Evolutionary conservation across 441 rosid species (phyloP).

Genomic region (Euphorbia celastroides): DNA sequence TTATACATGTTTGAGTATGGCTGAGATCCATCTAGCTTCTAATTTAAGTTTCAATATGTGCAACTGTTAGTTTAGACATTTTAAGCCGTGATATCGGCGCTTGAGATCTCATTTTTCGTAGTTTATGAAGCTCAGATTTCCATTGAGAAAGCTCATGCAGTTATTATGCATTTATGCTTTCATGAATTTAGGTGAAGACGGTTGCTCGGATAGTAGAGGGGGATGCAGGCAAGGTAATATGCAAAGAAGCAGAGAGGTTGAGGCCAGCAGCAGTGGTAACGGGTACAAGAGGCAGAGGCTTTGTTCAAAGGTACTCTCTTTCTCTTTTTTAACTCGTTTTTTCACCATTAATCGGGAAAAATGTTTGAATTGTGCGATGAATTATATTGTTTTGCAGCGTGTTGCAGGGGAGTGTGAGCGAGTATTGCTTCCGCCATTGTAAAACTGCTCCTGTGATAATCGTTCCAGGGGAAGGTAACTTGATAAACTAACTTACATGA

Average conservation of each 20-base stretch:
- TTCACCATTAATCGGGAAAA: not conserved
- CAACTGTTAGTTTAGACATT: no score
- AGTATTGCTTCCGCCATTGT: constrained; percentile 79
- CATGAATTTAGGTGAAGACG: constrained; percentile 39
- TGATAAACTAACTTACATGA: not conserved
- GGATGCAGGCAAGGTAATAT: constrained; percentile 65
- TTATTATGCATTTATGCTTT: not conserved
- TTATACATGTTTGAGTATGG: no score
- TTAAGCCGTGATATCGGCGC: no score
- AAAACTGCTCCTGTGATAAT: constrained; percentile 71
- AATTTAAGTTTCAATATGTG: no score
- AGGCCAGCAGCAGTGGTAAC: constrained; percentile 80
- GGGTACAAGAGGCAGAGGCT: constrained; percentile 84
- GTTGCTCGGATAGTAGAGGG: constrained; percentile 79
- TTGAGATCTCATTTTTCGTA: no score
- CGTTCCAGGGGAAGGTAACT: constrained; percentile 81
- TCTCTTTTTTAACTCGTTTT: not conserved
- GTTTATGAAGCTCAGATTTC: no score
- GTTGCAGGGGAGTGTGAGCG: constrained; percentile 78
- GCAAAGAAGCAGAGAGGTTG: constrained; percentile 72
- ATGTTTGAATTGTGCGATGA: not conserved
- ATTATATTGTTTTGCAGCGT: constrained; percentile 35
- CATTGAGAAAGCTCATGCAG: no score
- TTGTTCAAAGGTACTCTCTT: constrained; percentile 57
- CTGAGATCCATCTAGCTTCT: no score